A percentile compares a stretch with the other conserved stretches of the same genome.
These are phyloP conservation scores for Amoebophrya sp. DNA, from an alignment of 169 alveolate genomes.

Conservation along the genomic window DNA sequence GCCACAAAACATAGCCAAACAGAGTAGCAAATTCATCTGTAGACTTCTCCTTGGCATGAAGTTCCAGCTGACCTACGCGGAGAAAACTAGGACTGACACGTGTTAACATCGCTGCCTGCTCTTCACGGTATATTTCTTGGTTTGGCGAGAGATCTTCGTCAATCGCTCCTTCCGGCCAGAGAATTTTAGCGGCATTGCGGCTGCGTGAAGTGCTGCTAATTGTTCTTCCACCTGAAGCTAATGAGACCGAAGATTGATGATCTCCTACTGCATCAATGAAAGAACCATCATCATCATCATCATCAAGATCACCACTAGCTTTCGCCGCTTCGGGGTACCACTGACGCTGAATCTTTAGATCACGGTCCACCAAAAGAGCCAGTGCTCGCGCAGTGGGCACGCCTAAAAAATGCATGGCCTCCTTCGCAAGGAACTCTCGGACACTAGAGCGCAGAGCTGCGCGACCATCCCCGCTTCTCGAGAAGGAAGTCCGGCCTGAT, in stretches of 20 bases:
- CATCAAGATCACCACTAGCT: background rate
- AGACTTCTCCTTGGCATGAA: slow-evolving; percentile 23
- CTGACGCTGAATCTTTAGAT: background rate
- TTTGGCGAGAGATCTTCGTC: background rate
- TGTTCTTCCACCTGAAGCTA: background rate
- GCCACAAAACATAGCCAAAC: background rate
- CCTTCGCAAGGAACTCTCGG: slow-evolving; percentile 46
- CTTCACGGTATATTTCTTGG: background rate
- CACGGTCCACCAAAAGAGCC: background rate
- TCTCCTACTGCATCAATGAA: background rate
- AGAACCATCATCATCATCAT: background rate
- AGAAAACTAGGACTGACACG: slow-evolving; percentile 41
- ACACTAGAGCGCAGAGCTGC: slow-evolving; percentile 46
- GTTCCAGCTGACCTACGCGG: slow-evolving; percentile 45
- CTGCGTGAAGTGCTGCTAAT: background rate
- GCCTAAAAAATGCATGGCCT: slow-evolving; percentile 39
- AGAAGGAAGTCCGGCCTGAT: slow-evolving; percentile 43
- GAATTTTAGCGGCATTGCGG: background rate
- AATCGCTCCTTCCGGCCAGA: background rate
- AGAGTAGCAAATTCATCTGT: background rate
- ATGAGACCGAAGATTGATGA: background rate
- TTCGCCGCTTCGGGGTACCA: background rate
- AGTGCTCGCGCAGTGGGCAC: slow-evolving; percentile 28
- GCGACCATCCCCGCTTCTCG: slow-evolving; percentile 41
- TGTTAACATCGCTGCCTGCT: slow-evolving; percentile 38